phyloP scores from a whole-genome alignment of 2,329 filamentous ascomycete genomes.

The Verticillium albo-atrum region DNA sequence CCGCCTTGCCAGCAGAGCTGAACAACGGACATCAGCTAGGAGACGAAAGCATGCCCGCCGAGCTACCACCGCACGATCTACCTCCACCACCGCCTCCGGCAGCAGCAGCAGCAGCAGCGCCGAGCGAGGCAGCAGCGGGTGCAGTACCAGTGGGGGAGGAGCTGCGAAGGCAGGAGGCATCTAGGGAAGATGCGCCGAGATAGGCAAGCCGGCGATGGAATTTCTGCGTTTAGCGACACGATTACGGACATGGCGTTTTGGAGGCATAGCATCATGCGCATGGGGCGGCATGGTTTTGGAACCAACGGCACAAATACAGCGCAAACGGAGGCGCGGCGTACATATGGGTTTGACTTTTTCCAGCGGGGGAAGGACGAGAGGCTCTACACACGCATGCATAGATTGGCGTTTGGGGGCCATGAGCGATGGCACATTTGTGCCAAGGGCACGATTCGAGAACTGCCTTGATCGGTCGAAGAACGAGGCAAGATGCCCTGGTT shows the following conservation, averaged over 20 bases:
- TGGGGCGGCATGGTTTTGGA: not conserved
- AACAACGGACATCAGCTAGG: conserved; percentile 5
- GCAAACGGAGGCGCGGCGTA: not conserved
- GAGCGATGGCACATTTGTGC: not conserved
- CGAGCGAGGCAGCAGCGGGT: not conserved
- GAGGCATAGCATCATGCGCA: not conserved
- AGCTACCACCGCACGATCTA: conserved; percentile 6
- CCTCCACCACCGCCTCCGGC: not conserved
- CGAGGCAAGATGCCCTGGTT: too few relatives aligned
- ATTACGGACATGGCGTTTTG: not conserved
- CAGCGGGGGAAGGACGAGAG: not conserved
- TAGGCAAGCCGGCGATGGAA: not conserved
- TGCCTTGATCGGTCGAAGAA: not conserved
- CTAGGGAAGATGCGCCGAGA: not conserved
- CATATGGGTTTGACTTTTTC: not conserved
- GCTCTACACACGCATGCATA: not conserved
- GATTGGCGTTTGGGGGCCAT: not conserved
- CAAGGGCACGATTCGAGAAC: not conserved
- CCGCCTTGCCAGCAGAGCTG: conserved; percentile 7
- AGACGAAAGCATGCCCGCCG: conserved; percentile 9
- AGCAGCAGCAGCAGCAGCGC: not conserved
- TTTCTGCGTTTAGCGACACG: not conserved
- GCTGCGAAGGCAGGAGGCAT: not conserved
- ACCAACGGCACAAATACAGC: not conserved
- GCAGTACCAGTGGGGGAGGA: not conserved